Evolutionary conservation across 2,329 filamentous ascomycete genomes (phyloP), one percentile per base, ranked within the genome.

Genomic region (Cytospora chrysosperma): DNA sequence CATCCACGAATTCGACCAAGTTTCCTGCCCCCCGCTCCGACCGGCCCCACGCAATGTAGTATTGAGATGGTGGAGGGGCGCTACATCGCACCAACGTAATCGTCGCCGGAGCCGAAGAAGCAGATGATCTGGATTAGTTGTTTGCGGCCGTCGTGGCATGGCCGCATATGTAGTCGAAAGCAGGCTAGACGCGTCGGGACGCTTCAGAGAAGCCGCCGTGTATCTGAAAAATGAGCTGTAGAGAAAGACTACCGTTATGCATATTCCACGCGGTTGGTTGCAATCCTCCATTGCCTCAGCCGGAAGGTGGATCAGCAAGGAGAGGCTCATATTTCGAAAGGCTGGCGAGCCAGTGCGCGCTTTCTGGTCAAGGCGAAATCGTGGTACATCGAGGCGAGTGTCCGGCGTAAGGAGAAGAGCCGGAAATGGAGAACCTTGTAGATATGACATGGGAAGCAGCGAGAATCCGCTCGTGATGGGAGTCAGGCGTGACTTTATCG

Each of bases 301-400:
- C 56, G 49, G 17, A 27, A 55, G 27, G 37, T 57, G 37, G 30
- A 55, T 43, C 28, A 54, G 56, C 34, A 57, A 37, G 40, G 50
- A 15, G 19, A 21, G n/a, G n/a, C 28, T 17, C 40, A 24, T 55
- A 26, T 53, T 47, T 53, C 47, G 12, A 28, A 28, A 19, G 17
- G 43, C 47, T 37, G 53, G 43, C 43, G 56, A 53, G 49, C 54
- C 40, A 34, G 62, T 56, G 37, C 51, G 47, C 32, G 21, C 37
- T 28, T 27, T 53, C 24, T 51, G 37, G 72, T 76, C 74, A 53
- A 59, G 43, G 62, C 60, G 60, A 60, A 53, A 57, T 56, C 57
- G 49, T 63, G 26, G 57, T 51, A 61, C 54, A 56, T 58, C 59
- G 65, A 67, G 62, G 47, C 53, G 69, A 72, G 59, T 69, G 65